Conservation (phyloP, 441 rosid genomes). For the Populus hybrid region DNA sequence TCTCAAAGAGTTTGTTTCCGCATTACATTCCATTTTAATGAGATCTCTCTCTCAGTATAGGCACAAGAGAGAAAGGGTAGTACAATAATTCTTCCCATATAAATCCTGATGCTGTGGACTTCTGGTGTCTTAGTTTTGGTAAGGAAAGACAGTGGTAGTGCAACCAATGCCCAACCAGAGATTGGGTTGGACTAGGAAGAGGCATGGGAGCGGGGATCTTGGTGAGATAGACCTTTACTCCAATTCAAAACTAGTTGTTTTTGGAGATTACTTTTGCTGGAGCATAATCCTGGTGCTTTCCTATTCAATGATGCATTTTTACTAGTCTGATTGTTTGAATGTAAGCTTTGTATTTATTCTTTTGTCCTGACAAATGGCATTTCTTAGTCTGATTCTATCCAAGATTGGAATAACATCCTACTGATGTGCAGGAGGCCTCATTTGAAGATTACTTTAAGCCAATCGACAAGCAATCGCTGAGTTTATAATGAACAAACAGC, state of each 20-base stretch:
- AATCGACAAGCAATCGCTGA: constrained; percentile 70
- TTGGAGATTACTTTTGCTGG: no score
- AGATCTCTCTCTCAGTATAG: constrained; percentile 34
- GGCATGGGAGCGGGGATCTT: no score
- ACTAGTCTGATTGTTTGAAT: no score
- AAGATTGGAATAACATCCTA: constrained; percentile 7
- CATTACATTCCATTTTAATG: background rate
- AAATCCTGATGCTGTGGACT: background rate
- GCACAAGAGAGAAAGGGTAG: constrained; percentile 50
- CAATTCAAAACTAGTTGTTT: no score
- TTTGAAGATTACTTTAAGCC: constrained; percentile 80
- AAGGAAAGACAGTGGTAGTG: no score
- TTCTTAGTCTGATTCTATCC: background rate
- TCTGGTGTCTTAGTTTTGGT: no score
- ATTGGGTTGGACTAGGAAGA: no score
- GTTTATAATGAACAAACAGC: constrained; percentile 74
- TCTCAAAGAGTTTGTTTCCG: background rate
- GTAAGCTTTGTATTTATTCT: background rate
- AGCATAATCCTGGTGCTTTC: no score
- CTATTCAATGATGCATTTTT: no score
- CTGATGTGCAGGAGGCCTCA: constrained; percentile 62
- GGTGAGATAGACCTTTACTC: no score
- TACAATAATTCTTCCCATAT: background rate
- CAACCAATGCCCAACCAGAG: no score
- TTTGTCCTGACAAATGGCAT: background rate